Percentiles rank a stretch among this genome's conserved stretches.
Conservation (phyloP, 2,329 filamentous ascomycete species). For the Pseudogymnoascus sp. region DNA sequence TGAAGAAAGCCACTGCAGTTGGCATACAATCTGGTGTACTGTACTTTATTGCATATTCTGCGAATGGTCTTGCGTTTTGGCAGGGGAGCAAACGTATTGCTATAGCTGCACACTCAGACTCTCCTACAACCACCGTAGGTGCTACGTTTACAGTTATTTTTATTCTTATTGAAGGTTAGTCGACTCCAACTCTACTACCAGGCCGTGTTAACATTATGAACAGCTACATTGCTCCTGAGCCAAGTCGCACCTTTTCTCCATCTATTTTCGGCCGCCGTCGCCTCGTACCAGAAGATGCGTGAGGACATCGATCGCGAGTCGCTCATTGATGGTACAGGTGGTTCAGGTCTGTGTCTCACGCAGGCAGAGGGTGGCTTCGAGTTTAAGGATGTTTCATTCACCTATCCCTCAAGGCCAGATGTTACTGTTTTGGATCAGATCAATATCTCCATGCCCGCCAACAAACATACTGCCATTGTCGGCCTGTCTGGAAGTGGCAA, state of each 20-base stretch:
- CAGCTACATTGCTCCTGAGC: constrained; percentile 47
- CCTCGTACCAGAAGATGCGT: constrained; percentile 47
- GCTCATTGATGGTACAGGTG: constrained; percentile 18
- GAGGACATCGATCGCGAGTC: constrained; percentile 18
- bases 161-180: constrained; percentile 41
- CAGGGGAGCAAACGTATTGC: constrained; percentile 45
- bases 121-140: constrained; percentile 19
- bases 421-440: constrained; percentile 32
- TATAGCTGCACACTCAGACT: constrained; percentile 18
- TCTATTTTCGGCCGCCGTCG: constrained; percentile 49
- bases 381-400: constrained; percentile 33
- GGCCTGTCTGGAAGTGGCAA: constrained; percentile 52
- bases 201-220: background rate
- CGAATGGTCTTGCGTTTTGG: constrained; percentile 51
- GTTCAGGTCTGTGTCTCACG: constrained; percentile 12
- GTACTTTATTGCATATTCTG: constrained; percentile 49
- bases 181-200: background rate
- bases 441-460: constrained; percentile 32
- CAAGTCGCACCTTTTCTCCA: constrained; percentile 55
- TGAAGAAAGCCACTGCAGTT: constrained; percentile 41
- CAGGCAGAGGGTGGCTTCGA: constrained; percentile 26
- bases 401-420: constrained; percentile 32
- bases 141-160: constrained; percentile 44
- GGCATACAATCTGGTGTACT: constrained; percentile 43
- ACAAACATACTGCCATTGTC: constrained; percentile 47